Base-by-base conservation (phyloP, 768 basidiomycete genomes). In the Amanita muscaria region DNA sequence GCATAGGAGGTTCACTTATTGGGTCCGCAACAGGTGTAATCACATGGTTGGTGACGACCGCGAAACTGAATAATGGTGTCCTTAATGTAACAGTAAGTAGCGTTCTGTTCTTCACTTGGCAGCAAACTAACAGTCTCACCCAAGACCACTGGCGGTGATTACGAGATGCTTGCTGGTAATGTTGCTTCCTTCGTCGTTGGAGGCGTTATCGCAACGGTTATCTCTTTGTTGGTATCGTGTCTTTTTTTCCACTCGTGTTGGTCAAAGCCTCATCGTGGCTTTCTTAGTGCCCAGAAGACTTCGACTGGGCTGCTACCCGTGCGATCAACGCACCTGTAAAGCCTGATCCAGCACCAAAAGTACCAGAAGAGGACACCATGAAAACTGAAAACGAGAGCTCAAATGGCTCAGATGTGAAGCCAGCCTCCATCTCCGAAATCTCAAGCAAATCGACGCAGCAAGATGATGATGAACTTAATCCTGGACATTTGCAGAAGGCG, bases 1-100 rank as follows among this genome's bases (percentile, higher is more conserved):
- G 88, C 57, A 74, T 91, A 42, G 64, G 60, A n/a, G 93, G 87
- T 3, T 65, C 88, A 0, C 49, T 90, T 27, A 56, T 63, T 29
- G 92, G 91, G 0, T 80, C 92, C 56, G 63, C 62, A 22, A 70
- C 72, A 9, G 90, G 83, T 12, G 53, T 94, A 29, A 69, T 80
- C 37, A 83, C 84, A 6, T 97, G 93, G 93, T 72, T 97, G 29
- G 87, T 84, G 18, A 79, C 86, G 1, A 88, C 91, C 0, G 67
- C 79, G 16, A 67, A 69, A 9, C 65, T 89, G 31, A 88, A 93
- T 60, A 68, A 64, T 42, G 77, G 79, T 2, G 71, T 73, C 9
- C 76, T 96, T 56, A 83, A 78, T 46, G 83, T 94, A 24, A 71
- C 61, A 24, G 80, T 82, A 48, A 37, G 78, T 50, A 19, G 11